Evolutionary conservation across 257 asterid genomes (phyloP), one percentile per base, ranked within the genome.

Genomic region (Thymus mandschuricus): DNA sequence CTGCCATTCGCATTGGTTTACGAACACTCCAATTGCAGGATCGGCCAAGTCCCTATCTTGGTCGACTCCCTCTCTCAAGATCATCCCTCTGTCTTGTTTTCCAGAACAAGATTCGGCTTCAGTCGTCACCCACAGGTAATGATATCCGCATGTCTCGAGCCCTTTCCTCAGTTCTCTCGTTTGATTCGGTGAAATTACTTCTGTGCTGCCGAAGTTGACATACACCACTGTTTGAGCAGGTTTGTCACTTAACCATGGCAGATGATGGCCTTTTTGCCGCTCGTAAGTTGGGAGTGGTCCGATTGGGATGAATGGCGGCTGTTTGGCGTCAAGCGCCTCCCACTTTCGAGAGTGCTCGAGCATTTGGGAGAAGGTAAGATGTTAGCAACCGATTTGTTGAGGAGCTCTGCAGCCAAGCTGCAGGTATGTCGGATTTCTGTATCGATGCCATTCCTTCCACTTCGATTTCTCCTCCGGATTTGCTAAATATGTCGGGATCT

Each of bases 1-100:
- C 28, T 68, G 78, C 87, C 91, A 83, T 60, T 74, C 87, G 7
- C 88, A 80, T 28, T 81, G 87, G 70, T 64, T 81, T 5, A 83
- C 48, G 44, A 78, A 81, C 31, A 75, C 81, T 66, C 87, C 83
- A 38, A 80, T 40, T 11, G 91, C 80, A 2, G 82, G 76, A 74
- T 86, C 84, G 50, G 67, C 85, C 12, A 85, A 59, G 34, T 81
- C 62, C 13, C 43, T 55, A 48, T 70, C 80, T 38, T 70, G 69
- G 41, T 65, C 44, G 34, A 27, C 77, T 70, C 52, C 51, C 35
- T 76, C 77, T 72, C 77, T 69, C 31, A 74, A 21, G 58, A 74
- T 74, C 45, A 44, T 40, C 57, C 78, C 84, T 50, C 41, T 64
- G 55, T 30, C 41, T 40, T 31, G 50, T 58, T 65, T 60, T 41